Evolutionary conservation across 2,329 filamentous ascomycete genomes (phyloP), one percentile per base, ranked within the genome.

Genomic region (Monosporascus sp.): DNA sequence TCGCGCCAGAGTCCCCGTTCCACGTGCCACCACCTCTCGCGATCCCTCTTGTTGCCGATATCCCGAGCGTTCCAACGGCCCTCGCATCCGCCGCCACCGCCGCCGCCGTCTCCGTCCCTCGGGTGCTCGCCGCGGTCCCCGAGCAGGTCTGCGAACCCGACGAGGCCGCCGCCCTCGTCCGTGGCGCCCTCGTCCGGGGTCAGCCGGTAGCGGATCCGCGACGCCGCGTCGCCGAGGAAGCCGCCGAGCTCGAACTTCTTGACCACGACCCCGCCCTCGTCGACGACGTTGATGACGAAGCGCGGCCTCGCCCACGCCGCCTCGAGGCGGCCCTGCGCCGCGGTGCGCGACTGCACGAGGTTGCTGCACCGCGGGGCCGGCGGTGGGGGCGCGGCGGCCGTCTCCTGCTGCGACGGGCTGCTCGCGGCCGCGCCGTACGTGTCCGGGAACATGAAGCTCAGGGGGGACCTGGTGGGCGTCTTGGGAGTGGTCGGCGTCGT

Each of bases 301-400:
- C 76, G 73, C 1, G 83, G 82, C 1, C 70, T 62, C 24, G 71
- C 70, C 22, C 77, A 74, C 0, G 84, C 83, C 20, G 77, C 74
- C 38, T 88, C 80, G 22, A 89, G 77, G 1, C 87, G 78, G 0
- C 76, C 70, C 65, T 91, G 87, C 0, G 88, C 88, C 17, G 82
- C 79, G 6, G 84, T 72, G 0, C 87, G 81, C 1, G 85, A 76
- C 20, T 70, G 62, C 51, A 72, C 67, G 17, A 82, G 75, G 58
- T 80, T 73, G 53, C 72, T 78, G 51, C 71, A 72, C 15, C 71
- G 49, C 48, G 64, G 66, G 2, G 61, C 57, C 20, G 31, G 31
- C 31, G 31, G 31, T 4, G 31, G 11, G 31, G 3, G 31, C 31
- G 31, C 31, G 11, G 9, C 31, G 31, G 11, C 31, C 9, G 31